phyloP scores from a whole-genome alignment of 1,139 yeast genomes.

The Magnusiomyces sp. region DNA sequence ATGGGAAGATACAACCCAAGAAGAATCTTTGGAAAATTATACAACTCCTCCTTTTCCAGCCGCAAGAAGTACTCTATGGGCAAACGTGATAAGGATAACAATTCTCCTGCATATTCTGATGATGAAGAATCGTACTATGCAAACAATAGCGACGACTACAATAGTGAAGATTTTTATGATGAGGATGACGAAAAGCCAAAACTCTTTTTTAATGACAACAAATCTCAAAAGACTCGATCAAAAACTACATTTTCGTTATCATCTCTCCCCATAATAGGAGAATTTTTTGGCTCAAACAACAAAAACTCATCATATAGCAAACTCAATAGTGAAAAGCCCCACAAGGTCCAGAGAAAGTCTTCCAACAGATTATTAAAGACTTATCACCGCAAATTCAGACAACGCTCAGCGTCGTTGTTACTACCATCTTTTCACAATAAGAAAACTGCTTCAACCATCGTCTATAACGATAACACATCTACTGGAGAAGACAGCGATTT shows the following conservation, averaged over 20 bases:
- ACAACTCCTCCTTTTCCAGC: not conserved
- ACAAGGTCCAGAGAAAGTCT: not conserved
- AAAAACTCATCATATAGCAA: not conserved
- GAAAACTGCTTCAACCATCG: not conserved
- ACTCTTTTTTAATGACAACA: not conserved
- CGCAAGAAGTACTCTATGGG: not conserved
- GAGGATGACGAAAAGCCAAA: too few relatives aligned
- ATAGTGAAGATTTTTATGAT: too few relatives aligned
- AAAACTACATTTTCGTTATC: not conserved
- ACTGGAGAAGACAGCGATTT: not conserved
- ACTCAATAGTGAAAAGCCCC: not conserved
- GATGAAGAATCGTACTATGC: not conserved
- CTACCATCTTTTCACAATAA: not conserved
- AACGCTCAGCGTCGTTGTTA: not conserved
- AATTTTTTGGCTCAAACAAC: not conserved
- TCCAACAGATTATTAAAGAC: too few relatives aligned
- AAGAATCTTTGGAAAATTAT: not conserved
- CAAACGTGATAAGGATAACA: not conserved
- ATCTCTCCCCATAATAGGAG: not conserved
- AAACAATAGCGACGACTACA: not conserved
- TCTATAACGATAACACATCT: not conserved
- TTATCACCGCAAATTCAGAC: too few relatives aligned
- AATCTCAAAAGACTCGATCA: not conserved
- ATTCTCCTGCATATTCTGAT: not conserved
- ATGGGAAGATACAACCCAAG: not conserved